phyloP scores from a whole-genome alignment of 2,329 filamentous ascomycete species.

The Calonectria pauciramosa region DNA sequence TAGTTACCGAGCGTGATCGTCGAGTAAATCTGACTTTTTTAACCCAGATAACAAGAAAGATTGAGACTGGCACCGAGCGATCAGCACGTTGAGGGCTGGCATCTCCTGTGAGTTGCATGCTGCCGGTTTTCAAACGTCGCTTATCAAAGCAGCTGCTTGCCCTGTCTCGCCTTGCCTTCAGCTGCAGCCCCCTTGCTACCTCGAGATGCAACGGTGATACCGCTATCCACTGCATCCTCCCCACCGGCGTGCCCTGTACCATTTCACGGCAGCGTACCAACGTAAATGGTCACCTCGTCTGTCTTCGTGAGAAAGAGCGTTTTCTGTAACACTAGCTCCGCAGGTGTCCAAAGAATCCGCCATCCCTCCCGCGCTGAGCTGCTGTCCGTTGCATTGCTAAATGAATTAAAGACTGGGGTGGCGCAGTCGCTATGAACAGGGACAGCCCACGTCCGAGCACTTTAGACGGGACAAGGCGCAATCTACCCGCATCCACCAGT shows the following conservation, averaged over 20 bases:
- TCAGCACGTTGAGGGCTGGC: not conserved
- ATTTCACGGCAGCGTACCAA: not conserved
- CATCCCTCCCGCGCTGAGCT: not conserved
- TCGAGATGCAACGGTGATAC: not conserved
- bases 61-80: not conserved
- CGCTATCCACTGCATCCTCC: not conserved
- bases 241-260: not conserved
- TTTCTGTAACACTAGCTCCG: not conserved
- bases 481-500: constrained; percentile 16
- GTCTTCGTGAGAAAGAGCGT: not conserved
- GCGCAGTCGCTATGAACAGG: not conserved
- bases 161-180: not conserved
- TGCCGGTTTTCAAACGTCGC: not conserved
- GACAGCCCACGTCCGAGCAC: constrained; percentile 7
- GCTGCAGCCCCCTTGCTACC: not conserved
- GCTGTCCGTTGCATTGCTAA: not conserved
- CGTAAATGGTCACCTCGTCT: not conserved
- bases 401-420: not conserved
- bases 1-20: constrained; percentile 3
- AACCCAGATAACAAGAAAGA: not conserved
- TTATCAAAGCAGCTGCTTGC: not conserved
- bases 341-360: not conserved
- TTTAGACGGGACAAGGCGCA: constrained; percentile 16
- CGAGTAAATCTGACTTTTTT: not conserved
- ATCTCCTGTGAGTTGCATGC: not conserved